These are phyloP conservation scores for Sophora flavescens DNA, from an alignment of 306 rosid genomes.

Conservation along the genomic window DNA sequence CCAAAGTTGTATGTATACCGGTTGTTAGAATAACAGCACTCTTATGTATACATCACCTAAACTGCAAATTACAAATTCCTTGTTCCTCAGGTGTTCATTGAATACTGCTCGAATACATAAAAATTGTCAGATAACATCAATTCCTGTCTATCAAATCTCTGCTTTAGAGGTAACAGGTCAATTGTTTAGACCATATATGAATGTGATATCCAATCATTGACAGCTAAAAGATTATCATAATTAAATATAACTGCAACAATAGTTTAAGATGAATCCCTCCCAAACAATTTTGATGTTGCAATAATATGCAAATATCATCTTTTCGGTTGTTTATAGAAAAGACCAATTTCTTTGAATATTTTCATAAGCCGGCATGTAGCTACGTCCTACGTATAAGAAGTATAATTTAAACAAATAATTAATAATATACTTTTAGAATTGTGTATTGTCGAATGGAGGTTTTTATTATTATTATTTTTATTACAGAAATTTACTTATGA, in stretches of 20 bases:
- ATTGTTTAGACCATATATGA: not conserved
- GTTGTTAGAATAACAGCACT: no score
- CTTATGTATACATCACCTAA: not conserved
- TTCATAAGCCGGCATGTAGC: not conserved
- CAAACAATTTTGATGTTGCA: not conserved
- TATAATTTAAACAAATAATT: not conserved
- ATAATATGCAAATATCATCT: not conserved
- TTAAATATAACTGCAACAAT: not conserved
- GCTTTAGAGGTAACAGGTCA: slow-evolving; percentile 25
- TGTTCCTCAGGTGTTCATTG: not conserved
- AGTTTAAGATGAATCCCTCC: not conserved
- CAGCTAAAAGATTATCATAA: not conserved
- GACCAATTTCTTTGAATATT: not conserved
- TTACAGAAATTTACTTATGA: not conserved
- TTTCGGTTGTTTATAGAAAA: not conserved
- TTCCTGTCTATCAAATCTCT: not conserved
- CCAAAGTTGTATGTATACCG: no score
- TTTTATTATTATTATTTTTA: no score
- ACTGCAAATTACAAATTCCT: not conserved
- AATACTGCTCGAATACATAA: not conserved
- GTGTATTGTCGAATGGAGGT: not conserved
- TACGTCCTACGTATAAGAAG: not conserved
- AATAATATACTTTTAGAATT: not conserved
- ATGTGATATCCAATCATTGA: slow-evolving; percentile 6
- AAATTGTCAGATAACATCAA: slow-evolving; percentile 1